Base-by-base conservation (phyloP, 257 asterid genomes). In the Solanum microdontum region DNA sequence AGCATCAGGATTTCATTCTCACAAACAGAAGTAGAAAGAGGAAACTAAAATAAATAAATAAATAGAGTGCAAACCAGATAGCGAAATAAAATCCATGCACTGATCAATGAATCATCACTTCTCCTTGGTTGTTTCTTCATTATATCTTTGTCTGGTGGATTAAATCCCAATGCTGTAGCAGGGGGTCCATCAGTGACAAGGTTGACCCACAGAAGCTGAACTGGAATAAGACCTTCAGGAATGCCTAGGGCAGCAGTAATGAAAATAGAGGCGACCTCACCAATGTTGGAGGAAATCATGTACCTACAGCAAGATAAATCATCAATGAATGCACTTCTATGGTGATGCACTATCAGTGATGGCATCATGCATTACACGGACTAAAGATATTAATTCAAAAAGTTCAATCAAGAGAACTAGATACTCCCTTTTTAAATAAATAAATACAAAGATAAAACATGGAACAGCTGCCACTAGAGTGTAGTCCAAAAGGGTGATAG, bases 131-230 rank as follows among this genome's bases (percentile, higher is more conserved):
- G 94, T 84, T 97, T 97, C 92, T 92, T 95, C 99, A 96, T 96
- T 82, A 97, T 91, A 74, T 97, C 99, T 89, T 96, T 95, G 89
- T 97, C 99, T 2, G 99, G 99, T 87, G 99, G 99, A 92, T 97
- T 96, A 87, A 97, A 97, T 86, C 99, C 99, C 95, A 97, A 90
- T 70, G 99, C 99, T 12, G 99, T 96, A 70, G 99, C 99, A 32
- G 99, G 99, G 32, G 99, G 99, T n/a, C 99, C 99, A 90, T 97
- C 99, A 28, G 99, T 97, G 55, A 96, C 99, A 89, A 96, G 91
- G 91, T 96, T 97, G 84, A 97, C 99, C 99, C 99, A 97, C 90
- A 97, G 93, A 89, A 97, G 99, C 92, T 97, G 99, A 86, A 96
- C 99, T 5, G 99, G 99, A 77, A 97, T 97, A 91, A 97, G 91